phyloP scores from a whole-genome alignment of 2,329 filamentous ascomycete species.

The Anthostomella pinea region DNA sequence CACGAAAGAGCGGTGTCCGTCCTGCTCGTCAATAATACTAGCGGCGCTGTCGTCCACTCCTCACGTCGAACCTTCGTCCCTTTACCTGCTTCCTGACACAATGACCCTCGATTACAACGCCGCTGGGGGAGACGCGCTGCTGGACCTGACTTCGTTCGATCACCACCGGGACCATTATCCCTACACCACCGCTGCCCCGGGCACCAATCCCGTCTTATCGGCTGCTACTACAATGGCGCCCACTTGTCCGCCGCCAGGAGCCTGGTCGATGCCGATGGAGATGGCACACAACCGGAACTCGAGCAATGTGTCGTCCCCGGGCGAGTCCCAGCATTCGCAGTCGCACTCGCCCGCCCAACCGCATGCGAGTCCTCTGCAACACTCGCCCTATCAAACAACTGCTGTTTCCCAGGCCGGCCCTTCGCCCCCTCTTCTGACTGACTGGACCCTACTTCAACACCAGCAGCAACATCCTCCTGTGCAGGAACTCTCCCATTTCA shows the following conservation, averaged over 20 bases:
- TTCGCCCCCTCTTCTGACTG: constrained; percentile 48
- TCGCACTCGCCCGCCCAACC: constrained; percentile 47
- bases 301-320: constrained; percentile 49
- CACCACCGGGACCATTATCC: constrained; percentile 55
- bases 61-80: constrained; percentile 32
- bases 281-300: constrained; percentile 45
- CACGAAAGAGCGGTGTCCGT: constrained; percentile 46
- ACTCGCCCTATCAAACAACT: constrained; percentile 51
- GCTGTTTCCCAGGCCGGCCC: constrained; percentile 45
- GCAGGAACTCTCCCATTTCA: constrained; percentile 50
- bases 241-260: constrained; percentile 39
- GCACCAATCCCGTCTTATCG: constrained; percentile 36
- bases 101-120: constrained; percentile 61
- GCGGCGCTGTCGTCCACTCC: constrained; percentile 39
- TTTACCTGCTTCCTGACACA: constrained; percentile 32
- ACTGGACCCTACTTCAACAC: constrained; percentile 60
- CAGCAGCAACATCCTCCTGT: constrained; percentile 45
- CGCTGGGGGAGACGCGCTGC: constrained; percentile 56
- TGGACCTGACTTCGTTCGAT: constrained; percentile 59
- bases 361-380: constrained; percentile 51
- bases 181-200: constrained; percentile 44
- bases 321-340: constrained; percentile 44
- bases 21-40: constrained; percentile 45
- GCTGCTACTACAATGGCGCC: constrained; percentile 38
- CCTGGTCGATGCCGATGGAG: constrained; percentile 53